These are phyloP conservation scores for Chimonanthus praecox DNA, from an alignment of 164 flowering plant species.

Conservation along the genomic window DNA sequence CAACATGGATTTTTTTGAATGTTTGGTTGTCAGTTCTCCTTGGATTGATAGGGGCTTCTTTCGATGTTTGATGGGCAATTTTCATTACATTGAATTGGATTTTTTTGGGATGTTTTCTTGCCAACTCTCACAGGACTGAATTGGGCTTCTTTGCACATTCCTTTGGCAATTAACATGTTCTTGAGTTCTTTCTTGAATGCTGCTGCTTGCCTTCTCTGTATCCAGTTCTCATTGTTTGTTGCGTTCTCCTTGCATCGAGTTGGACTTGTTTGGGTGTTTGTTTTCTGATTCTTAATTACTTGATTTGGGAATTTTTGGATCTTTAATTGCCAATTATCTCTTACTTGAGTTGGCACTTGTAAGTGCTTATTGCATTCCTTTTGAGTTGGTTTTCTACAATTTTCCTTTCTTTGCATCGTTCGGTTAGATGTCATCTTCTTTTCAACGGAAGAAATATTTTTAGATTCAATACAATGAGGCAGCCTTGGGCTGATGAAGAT, in stretches of 20 bases:
- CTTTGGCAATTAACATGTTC: not conserved
- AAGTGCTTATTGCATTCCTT: not conserved
- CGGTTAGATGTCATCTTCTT: conserved; percentile 21
- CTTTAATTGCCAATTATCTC: not conserved
- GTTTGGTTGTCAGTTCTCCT: too few relatives aligned
- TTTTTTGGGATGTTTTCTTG: not conserved
- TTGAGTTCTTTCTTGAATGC: too few relatives aligned
- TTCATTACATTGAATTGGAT: not conserved
- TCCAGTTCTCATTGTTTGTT: too few relatives aligned
- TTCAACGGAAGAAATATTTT: conserved; percentile 86
- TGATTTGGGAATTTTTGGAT: not conserved
- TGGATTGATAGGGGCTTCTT: too few relatives aligned
- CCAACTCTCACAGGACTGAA: not conserved
- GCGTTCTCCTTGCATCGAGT: too few relatives aligned
- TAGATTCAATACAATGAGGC: conserved; percentile 61
- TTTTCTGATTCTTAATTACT: too few relatives aligned
- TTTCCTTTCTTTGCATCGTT: too few relatives aligned
- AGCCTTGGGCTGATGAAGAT: conserved; percentile 80
- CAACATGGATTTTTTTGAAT: too few relatives aligned
- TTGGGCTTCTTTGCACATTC: not conserved
- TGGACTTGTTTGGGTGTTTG: too few relatives aligned
- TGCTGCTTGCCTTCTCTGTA: too few relatives aligned
- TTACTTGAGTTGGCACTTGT: not conserved
- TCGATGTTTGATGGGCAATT: not conserved
- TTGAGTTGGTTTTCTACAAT: not conserved